A percentile compares a stretch with the other conserved stretches of the same genome.
These are phyloP conservation scores for Magnusiomyces paraingens DNA, from an alignment of 1,139 yeast species.

Conservation along the genomic window DNA sequence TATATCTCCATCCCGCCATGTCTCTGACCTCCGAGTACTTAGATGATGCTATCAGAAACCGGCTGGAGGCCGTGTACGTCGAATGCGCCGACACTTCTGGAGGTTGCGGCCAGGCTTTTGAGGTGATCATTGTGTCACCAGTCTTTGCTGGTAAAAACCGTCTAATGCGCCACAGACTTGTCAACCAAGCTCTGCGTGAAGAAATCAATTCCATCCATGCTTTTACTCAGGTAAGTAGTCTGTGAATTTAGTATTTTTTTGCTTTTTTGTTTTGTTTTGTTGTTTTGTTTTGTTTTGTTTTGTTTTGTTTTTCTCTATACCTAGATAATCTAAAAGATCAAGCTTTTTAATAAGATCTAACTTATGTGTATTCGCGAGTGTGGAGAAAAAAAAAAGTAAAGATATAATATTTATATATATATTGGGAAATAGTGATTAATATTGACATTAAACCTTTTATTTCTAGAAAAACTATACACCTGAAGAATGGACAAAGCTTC, in stretches of 20 bases:
- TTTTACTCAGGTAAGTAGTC: constrained; percentile 85
- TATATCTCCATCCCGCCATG: constrained; percentile 4
- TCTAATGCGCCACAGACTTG: constrained; percentile 77
- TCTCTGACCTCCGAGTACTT: constrained; percentile 24
- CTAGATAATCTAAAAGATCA: no score
- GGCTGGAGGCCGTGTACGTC: constrained; percentile 34
- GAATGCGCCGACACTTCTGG: constrained; percentile 41
- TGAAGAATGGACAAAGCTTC: constrained; percentile 27
- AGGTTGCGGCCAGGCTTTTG: constrained; percentile 85
- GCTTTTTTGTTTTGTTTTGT: no score
- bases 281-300: no score
- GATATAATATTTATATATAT: background rate
- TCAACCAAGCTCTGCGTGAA: constrained; percentile 68
- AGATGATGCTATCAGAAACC: constrained; percentile 27
- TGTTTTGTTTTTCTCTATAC: no score
- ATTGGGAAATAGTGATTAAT: background rate
- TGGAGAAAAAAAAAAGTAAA: no score
- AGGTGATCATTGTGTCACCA: constrained; percentile 71
- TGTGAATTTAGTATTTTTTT: no score
- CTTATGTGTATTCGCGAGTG: no score
- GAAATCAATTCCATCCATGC: constrained; percentile 89
- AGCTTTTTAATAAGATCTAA: no score
- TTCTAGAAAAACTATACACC: constrained; percentile 28
- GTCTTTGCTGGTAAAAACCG: constrained; percentile 76
- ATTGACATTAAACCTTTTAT: constrained; percentile 9